phyloP scores from a whole-genome alignment of 2,329 filamentous ascomycete species.

The Fusarium ramigenum region DNA sequence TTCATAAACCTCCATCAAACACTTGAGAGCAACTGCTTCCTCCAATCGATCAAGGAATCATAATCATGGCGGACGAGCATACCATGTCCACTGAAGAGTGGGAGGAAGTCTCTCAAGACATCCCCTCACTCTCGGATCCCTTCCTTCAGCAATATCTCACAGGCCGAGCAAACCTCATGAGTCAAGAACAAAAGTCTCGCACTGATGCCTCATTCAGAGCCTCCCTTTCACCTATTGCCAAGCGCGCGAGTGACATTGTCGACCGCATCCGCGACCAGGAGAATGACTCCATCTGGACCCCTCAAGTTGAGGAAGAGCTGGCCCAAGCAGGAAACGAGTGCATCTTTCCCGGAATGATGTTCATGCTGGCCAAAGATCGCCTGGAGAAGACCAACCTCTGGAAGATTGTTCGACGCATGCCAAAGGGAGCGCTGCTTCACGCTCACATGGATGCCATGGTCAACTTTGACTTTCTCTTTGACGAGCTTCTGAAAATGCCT shows the following conservation, averaged over 20 bases:
- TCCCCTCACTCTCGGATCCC: conserved; percentile 70
- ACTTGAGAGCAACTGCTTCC: background rate
- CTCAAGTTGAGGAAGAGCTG: conserved; percentile 74
- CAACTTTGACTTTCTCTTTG: conserved; percentile 82
- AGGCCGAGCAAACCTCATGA: conserved; percentile 79
- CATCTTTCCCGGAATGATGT: conserved; percentile 93
- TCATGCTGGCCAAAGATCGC: conserved; percentile 81
- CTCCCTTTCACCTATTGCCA: conserved; percentile 80
- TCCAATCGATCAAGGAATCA: conserved; percentile 18
- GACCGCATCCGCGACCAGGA: conserved; percentile 82
- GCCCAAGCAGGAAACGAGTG: conserved; percentile 69
- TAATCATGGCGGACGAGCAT: conserved; percentile 47
- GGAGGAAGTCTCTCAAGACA: conserved; percentile 64
- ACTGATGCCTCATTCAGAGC: conserved; percentile 78
- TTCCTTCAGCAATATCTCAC: conserved; percentile 85
- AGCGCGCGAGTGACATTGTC: conserved; percentile 81
- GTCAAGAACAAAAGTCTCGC: conserved; percentile 82
- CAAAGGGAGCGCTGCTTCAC: conserved; percentile 87
- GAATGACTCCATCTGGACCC: conserved; percentile 78
- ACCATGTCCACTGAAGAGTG: conserved; percentile 65
- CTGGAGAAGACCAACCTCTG: conserved; percentile 89
- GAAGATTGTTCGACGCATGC: conserved; percentile 85
- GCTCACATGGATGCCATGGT: conserved; percentile 93
- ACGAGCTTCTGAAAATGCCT: conserved; percentile 73
- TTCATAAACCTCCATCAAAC: background rate